These are phyloP conservation scores for Oehlia diaphana DNA, from an alignment of 192 early-diverging fungal genomes.

Conservation along the genomic window DNA sequence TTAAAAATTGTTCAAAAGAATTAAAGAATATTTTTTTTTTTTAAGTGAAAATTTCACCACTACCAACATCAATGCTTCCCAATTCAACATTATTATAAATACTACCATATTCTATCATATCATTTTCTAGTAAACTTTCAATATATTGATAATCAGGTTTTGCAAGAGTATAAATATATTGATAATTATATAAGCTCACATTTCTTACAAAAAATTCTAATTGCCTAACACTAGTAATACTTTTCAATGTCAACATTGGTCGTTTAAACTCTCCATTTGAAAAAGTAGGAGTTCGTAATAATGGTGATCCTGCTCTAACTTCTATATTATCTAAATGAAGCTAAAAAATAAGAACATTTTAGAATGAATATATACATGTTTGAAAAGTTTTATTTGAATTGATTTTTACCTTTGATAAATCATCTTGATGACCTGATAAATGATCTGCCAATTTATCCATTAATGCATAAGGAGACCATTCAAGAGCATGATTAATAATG, in stretches of 20 bases:
- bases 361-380: neutral
- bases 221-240: slow-evolving; percentile 66
- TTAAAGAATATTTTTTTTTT: no score
- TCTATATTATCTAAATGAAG: slow-evolving; percentile 5
- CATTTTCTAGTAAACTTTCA: slow-evolving; percentile 67
- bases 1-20: no score
- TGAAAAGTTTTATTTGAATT: neutral
- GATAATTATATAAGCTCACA: slow-evolving; percentile 73
- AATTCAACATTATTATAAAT: neutral
- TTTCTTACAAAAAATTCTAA: slow-evolving; percentile 78
- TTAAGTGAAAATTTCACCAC: neutral
- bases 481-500: slow-evolving; percentile 46
- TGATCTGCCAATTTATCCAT: slow-evolving; percentile 67
- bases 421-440: slow-evolving; percentile 42
- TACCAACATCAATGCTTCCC: slow-evolving; percentile 1
- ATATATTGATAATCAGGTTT: slow-evolving; percentile 78
- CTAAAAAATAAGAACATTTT: neutral
- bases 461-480: slow-evolving; percentile 56
- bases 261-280: slow-evolving; percentile 52
- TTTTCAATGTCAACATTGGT: slow-evolving; percentile 73
- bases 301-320: neutral
- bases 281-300: neutral
- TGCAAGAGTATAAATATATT: slow-evolving; percentile 67
- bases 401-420: slow-evolving; percentile 1
- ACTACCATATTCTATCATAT: slow-evolving; percentile 50